Evolutionary conservation across 768 basidiomycete genomes (phyloP), one percentile per base, ranked within the genome.

Genomic region (Lentinula guzmanii): DNA sequence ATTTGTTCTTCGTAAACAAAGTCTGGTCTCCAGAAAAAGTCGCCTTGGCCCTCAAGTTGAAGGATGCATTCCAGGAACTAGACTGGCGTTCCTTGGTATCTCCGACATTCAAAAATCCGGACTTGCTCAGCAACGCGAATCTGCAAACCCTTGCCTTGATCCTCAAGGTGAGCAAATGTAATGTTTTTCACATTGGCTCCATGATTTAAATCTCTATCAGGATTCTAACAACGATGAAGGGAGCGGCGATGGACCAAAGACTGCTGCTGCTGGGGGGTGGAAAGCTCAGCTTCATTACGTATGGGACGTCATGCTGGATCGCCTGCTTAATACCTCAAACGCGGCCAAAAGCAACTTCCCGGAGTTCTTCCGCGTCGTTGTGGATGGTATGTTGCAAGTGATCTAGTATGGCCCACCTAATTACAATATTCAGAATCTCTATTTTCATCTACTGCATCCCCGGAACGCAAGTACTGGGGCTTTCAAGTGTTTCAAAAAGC

Each of bases 381-480:
- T 98, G 15, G 96, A 99, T 71, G 93, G 95, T 94, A 67, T 63
- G 84, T 69, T 1, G 35, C 33, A 35, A 8, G 42, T 37, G 9
- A 28, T 43, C 34, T 24, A 21, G 31, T 21, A 21, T 34, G 45
- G 39, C 5, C 46, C 24, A 51, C 42, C 54, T 54, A 46, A 55
- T n/a, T 60, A 34, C 50, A 65, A 31, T 64, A 48, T 51, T 41
- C 16, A 98, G 95, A 96, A 70, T 89, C 91, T 1, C 75, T 98
- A 46, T 97, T 98, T 69, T 86, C 90, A 6, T 77, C 87, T 6
- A 89, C 88, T 18, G 86, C 95, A 0, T 95, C 95, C 0, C 77
- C 89, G 0, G 89, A 95, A 72, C 85, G 93, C 54, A 96, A 97
- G 74, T 93, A 89, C 69, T 95, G 93, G 90, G 96, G 95, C n/a